These are phyloP conservation scores for Alliaria petiolata DNA, from an alignment of 345 rosid species.

Conservation along the genomic window DNA sequence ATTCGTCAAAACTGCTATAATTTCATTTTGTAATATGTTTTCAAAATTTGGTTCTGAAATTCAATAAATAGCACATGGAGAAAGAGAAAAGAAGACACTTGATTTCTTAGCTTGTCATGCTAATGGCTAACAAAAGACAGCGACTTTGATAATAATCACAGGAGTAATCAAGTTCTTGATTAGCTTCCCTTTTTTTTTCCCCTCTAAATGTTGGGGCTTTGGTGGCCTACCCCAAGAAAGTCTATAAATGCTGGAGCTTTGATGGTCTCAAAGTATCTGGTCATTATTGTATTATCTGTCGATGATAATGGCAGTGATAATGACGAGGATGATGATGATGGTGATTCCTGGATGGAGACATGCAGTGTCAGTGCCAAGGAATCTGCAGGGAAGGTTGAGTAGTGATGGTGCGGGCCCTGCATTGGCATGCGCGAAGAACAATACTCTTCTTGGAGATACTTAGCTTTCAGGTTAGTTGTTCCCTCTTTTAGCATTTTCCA, in stretches of 20 bases:
- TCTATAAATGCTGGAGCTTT: constrained; percentile 50
- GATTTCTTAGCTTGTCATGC: neutral
- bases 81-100: constrained; percentile 13
- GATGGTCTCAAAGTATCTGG: constrained; percentile 12
- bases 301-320: constrained; percentile 24
- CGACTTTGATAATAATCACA: constrained; percentile 7
- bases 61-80: neutral
- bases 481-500: constrained; percentile 24
- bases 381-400: constrained; percentile 35
- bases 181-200: neutral
- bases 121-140: constrained; percentile 10
- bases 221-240: constrained; percentile 54
- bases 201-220: constrained; percentile 10
- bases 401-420: constrained; percentile 35
- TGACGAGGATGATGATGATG: constrained; percentile 26
- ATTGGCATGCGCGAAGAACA: constrained; percentile 16
- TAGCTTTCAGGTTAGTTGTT: constrained; percentile 23
- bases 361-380: constrained; percentile 41
- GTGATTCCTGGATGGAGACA: constrained; percentile 42
- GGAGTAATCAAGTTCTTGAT: constrained; percentile 16
- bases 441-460: constrained; percentile 15
- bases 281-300: constrained; percentile 29
- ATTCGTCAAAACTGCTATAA: neutral
- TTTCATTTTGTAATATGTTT: neutral
- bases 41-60: neutral